Evolutionary conservation across 495 filamentous ascomycete species (phyloP).

Genomic region (Aspergillus kassunensis): DNA sequence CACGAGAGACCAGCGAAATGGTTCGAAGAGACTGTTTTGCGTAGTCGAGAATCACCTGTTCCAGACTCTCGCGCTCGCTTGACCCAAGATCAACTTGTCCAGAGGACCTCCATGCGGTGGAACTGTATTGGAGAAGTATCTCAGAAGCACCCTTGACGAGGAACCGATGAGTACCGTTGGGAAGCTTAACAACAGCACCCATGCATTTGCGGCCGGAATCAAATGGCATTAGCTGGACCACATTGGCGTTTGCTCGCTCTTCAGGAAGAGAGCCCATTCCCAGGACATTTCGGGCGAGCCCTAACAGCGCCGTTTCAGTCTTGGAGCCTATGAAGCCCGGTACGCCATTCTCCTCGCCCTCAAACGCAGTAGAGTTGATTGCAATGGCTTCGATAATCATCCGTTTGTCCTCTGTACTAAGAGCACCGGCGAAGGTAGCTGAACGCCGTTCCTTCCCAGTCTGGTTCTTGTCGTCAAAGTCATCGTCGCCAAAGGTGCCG

Average conservation of each 20-base stretch:
- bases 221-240: slow-evolving; percentile 64
- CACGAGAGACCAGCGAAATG: slow-evolving; percentile 58
- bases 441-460: slow-evolving; percentile 18
- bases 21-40: slow-evolving; percentile 58
- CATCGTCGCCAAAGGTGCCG: slow-evolving; percentile 52
- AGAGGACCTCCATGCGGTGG: slow-evolving; percentile 26
- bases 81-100: slow-evolving; percentile 34
- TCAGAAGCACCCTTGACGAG: slow-evolving; percentile 69
- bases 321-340: slow-evolving; percentile 61
- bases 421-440: slow-evolving; percentile 30
- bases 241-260: slow-evolving; percentile 55
- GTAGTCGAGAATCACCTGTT: slow-evolving; percentile 55
- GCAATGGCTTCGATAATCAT: slow-evolving; percentile 58
- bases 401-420: slow-evolving; percentile 54
- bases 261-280: slow-evolving; percentile 59
- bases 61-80: slow-evolving; percentile 22
- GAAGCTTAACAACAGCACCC: slow-evolving; percentile 57
- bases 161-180: slow-evolving; percentile 52
- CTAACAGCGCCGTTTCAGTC: slow-evolving; percentile 63
- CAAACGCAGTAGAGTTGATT: slow-evolving; percentile 65
- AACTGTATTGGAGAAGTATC: slow-evolving; percentile 53
- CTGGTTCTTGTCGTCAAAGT: slow-evolving; percentile 44
- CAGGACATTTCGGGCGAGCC: slow-evolving; percentile 56
- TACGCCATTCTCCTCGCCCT: slow-evolving; percentile 55
- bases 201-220: slow-evolving; percentile 68